These are phyloP conservation scores for Suhomyces taliae DNA, from an alignment of 1,139 yeast genomes.

Conservation along the genomic window DNA sequence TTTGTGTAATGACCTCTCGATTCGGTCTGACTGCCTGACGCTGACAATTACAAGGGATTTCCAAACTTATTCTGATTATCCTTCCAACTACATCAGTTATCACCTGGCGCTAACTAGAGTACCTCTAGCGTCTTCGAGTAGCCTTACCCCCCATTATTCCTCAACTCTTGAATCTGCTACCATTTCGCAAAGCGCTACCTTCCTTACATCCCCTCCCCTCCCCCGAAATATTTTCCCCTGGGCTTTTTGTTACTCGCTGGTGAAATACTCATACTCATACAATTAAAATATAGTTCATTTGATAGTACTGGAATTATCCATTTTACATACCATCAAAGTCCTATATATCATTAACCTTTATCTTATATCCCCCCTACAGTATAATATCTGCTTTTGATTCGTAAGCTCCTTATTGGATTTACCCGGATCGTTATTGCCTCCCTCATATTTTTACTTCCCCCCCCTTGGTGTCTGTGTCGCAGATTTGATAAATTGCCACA, in stretches of 20 bases:
- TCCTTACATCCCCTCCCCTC: not conserved
- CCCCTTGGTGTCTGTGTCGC: not conserved
- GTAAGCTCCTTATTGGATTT: not conserved
- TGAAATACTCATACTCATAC: not conserved
- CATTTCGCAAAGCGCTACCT: not conserved
- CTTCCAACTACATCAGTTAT: slow-evolving; percentile 5
- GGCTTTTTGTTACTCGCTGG: not conserved
- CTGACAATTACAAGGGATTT: slow-evolving; percentile 10
- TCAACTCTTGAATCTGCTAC: not conserved
- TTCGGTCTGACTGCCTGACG: slow-evolving; percentile 5
- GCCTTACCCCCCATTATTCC: not conserved
- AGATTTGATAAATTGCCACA: not conserved
- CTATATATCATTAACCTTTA: not conserved
- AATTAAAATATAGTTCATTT: not conserved
- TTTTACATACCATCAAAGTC: no score
- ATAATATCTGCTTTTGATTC: not conserved
- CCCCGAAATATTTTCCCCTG: not conserved
- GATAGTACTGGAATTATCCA: no score
- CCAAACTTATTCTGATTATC: slow-evolving; percentile 1
- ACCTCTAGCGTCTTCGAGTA: slow-evolving; percentile 1
- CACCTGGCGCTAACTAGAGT: slow-evolving; percentile 6
- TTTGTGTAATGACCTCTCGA: slow-evolving; percentile 7
- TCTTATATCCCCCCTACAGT: not conserved
- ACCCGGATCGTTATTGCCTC: not conserved
- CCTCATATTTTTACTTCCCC: not conserved